phyloP scores from a whole-genome alignment of 305 asterid genomes.

The Rubia occidens region DNA sequence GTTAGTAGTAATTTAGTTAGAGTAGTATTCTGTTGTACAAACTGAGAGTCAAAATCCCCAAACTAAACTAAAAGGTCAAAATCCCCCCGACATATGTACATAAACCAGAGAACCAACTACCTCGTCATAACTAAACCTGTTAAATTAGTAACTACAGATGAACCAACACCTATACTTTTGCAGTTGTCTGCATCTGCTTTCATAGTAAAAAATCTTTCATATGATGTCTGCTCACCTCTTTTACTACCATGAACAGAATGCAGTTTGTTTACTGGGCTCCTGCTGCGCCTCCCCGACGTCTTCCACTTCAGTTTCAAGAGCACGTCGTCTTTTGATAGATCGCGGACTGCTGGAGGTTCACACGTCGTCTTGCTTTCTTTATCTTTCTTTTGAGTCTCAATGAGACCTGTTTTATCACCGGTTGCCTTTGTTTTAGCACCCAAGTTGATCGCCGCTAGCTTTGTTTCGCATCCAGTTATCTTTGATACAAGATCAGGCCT shows the following conservation, averaged over 20 bases:
- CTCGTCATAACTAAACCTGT: constrained; percentile 55
- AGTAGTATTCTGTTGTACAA: too few relatives aligned
- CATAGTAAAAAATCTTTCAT: constrained; percentile 28
- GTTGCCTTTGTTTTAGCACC: constrained; percentile 12
- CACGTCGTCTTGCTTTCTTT: constrained; percentile 12
- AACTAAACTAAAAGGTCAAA: not conserved
- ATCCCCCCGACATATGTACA: not conserved
- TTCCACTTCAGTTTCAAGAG: constrained; percentile 53
- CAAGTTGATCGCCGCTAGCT: not conserved
- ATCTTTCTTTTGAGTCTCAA: not conserved
- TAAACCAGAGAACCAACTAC: not conserved
- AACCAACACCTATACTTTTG: constrained; percentile 40
- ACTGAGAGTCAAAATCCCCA: not conserved
- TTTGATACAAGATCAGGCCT: constrained; percentile 39
- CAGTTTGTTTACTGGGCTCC: constrained; percentile 41
- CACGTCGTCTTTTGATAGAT: constrained; percentile 44
- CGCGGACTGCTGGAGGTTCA: constrained; percentile 17
- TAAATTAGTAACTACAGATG: constrained; percentile 38
- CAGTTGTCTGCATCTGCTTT: constrained; percentile 50
- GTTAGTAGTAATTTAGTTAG: too few relatives aligned
- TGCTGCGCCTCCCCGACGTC: constrained; percentile 45
- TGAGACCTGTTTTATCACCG: constrained; percentile 1
- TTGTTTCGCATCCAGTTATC: constrained; percentile 14
- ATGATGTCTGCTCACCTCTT: constrained; percentile 17
- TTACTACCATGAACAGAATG: constrained; percentile 8